Percentiles rank a stretch among this genome's conserved stretches.
Conservation (phyloP, 2,329 filamentous ascomycete genomes). For the Aspergillus candidus region DNA sequence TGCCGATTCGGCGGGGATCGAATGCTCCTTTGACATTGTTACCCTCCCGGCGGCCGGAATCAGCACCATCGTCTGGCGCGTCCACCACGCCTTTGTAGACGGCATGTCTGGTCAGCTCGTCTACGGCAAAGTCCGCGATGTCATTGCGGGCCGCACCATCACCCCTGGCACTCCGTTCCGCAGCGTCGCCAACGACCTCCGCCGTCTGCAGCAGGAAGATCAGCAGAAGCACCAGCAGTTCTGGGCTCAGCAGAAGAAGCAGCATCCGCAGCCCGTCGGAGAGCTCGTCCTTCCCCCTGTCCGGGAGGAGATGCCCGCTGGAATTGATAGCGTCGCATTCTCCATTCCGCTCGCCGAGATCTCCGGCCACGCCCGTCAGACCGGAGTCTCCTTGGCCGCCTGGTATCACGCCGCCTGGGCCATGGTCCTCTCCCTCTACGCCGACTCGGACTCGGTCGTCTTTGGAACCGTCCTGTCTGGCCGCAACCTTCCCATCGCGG, state of each 20-base stretch:
- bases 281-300: background rate
- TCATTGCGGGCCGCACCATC: slow-evolving; percentile 9
- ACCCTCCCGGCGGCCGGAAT: background rate
- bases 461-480: slow-evolving; percentile 35
- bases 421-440: slow-evolving; percentile 25
- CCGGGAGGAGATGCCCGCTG: background rate
- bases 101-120: slow-evolving; percentile 22
- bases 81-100: slow-evolving; percentile 32
- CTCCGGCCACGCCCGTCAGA: slow-evolving; percentile 6
- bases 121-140: slow-evolving; percentile 14
- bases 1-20: too few species aligned
- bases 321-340: too few species aligned
- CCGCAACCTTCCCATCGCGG: slow-evolving; percentile 14
- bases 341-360: too few species aligned
- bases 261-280: background rate
- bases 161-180: slow-evolving; percentile 1
- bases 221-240: background rate
- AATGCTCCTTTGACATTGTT: too few species aligned
- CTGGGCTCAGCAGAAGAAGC: slow-evolving; percentile 2
- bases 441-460: slow-evolving; percentile 25
- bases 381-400: slow-evolving; percentile 3
- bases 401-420: slow-evolving; percentile 35
- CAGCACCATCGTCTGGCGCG: slow-evolving; percentile 22
- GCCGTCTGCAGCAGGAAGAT: background rate
- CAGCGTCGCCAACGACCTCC: background rate